A percentile compares a stretch with the other conserved stretches of the same genome.
Evolutionary conservation across 1,139 yeast species (phyloP).

Genomic region (Yamadazyma jaroonii): DNA sequence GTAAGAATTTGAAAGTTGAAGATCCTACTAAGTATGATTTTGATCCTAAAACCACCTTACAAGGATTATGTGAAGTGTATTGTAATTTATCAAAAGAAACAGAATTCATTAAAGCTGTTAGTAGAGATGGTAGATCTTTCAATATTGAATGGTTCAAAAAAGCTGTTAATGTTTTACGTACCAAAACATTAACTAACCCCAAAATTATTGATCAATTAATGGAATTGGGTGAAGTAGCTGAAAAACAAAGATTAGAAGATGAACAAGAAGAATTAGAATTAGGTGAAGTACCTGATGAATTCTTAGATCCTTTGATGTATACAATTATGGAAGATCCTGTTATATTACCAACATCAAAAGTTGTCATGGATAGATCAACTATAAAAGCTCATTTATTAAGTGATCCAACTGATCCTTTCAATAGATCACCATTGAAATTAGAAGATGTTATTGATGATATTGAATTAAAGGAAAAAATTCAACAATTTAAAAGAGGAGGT

Average conservation of each 20-base stretch:
- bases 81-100: conserved; percentile 63
- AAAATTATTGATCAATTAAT: conserved; percentile 51
- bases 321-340: conserved; percentile 97
- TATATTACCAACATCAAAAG: conserved; percentile 77
- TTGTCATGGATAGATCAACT: conserved; percentile 84
- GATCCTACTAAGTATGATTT: conserved; percentile 83
- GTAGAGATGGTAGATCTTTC: conserved; percentile 89
- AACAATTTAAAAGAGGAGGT: conserved; percentile 46
- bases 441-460: conserved; percentile 83
- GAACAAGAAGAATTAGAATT: conserved; percentile 82
- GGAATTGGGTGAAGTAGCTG: conserved; percentile 63
- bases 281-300: conserved; percentile 96
- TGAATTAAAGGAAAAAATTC: conserved; percentile 62
- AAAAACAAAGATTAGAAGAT: conserved; percentile 56
- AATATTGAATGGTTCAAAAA: conserved; percentile 60
- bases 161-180: conserved; percentile 64
- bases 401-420: conserved; percentile 96
- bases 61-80: conserved; percentile 71
- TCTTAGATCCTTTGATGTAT: conserved; percentile 93
- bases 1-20: conserved; percentile 81
- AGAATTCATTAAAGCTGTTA: conserved; percentile 74
- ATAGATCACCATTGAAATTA: conserved; percentile 82
- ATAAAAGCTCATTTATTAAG: conserved; percentile 90
- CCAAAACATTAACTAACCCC: conserved; percentile 51
- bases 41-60: conserved; percentile 71